These are phyloP conservation scores for Coemansia sp. DNA, from an alignment of 192 early-diverging fungal species.

Conservation along the genomic window DNA sequence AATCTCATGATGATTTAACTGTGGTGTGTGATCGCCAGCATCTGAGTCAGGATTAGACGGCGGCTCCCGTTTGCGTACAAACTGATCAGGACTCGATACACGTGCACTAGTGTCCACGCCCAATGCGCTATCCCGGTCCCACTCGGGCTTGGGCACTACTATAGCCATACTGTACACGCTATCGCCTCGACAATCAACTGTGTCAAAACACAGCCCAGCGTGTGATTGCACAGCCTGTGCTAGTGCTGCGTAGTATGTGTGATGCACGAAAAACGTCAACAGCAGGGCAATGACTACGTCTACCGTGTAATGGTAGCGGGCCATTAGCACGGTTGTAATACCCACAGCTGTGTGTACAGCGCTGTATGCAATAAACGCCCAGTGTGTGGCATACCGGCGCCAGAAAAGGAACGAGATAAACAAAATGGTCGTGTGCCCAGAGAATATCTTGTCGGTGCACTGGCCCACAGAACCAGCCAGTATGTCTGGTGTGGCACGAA, in stretches of 20 bases:
- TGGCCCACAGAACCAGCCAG: constrained; percentile 52
- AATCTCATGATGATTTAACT: constrained; percentile 11
- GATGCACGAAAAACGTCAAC: constrained; percentile 57
- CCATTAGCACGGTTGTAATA: constrained; percentile 54
- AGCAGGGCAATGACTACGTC: constrained; percentile 59
- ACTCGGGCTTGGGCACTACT: constrained; percentile 13
- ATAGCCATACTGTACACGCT: constrained; percentile 22
- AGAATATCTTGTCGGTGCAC: constrained; percentile 66
- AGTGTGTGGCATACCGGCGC: constrained; percentile 55
- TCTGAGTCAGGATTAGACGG: neutral
- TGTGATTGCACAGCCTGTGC: constrained; percentile 4
- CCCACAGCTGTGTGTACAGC: constrained; percentile 39
- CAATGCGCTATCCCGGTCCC: constrained; percentile 36
- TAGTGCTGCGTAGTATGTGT: constrained; percentile 56
- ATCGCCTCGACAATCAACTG: neutral
- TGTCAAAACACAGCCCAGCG: neutral
- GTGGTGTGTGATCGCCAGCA: neutral
- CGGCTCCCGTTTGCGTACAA: constrained; percentile 2
- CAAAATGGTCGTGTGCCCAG: constrained; percentile 61
- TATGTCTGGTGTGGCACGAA: constrained; percentile 48
- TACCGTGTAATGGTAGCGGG: constrained; percentile 61
- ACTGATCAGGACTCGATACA: neutral
- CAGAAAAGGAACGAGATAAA: constrained; percentile 55
- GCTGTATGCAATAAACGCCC: constrained; percentile 42
- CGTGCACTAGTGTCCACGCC: constrained; percentile 20